These are phyloP conservation scores for Lasiosphaeriaceae sp. DNA, from an alignment of 495 filamentous ascomycete genomes.

Conservation along the genomic window DNA sequence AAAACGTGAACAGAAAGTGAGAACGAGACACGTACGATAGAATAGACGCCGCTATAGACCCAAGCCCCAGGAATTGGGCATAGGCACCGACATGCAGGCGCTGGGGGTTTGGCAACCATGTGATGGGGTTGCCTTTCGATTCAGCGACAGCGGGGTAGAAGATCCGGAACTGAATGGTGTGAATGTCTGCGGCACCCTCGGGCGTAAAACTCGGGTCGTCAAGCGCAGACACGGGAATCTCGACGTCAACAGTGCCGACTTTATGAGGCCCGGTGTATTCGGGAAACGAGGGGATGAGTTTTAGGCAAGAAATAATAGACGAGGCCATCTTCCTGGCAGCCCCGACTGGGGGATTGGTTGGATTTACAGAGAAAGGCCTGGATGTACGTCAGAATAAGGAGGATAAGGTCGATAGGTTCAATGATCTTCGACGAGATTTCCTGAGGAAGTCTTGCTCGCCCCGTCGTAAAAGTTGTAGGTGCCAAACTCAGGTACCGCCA, in stretches of 20 bases:
- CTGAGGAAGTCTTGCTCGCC: neutral
- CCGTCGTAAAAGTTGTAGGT: neutral
- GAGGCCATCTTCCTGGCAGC: conserved; percentile 6
- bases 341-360: too few species aligned
- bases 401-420: too few species aligned
- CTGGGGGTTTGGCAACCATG: conserved; percentile 74
- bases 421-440: too few species aligned
- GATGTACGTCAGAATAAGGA: too few species aligned
- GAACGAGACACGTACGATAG: conserved; percentile 52
- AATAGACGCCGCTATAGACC: conserved; percentile 49
- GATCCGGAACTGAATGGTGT: conserved; percentile 68
- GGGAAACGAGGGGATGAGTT: conserved; percentile 58
- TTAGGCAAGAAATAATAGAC: conserved; percentile 17
- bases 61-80: conserved; percentile 60
- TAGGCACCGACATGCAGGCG: conserved; percentile 63
- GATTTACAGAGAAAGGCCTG: too few species aligned
- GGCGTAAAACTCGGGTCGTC: conserved; percentile 47
- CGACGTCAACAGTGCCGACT: conserved; percentile 71
- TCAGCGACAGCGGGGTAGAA: conserved; percentile 64
- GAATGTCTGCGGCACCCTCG: conserved; percentile 43
- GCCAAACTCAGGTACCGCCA: too few species aligned
- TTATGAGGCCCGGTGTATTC: conserved; percentile 66
- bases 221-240: conserved; percentile 63
- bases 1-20: neutral
- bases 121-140: conserved; percentile 40